These are phyloP conservation scores for Epithemia pelagica DNA, from an alignment of 108 stramenopile species.

Conservation along the genomic window DNA sequence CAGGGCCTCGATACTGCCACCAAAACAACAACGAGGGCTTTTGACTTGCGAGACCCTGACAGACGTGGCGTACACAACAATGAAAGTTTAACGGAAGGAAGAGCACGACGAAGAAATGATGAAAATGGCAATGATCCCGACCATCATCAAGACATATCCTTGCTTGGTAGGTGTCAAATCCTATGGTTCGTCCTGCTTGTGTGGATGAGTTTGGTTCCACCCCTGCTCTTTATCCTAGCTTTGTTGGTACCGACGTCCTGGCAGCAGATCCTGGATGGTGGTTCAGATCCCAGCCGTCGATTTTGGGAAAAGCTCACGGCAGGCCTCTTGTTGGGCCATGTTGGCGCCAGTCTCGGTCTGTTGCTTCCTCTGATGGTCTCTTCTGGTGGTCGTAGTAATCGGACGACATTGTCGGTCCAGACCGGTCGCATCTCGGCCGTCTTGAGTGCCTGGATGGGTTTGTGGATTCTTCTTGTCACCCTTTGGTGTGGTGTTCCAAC, in stretches of 20 bases:
- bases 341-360: neutral
- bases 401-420: too few species aligned
- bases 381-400: too few species aligned
- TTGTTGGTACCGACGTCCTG: neutral
- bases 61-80: too few species aligned
- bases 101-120: too few species aligned
- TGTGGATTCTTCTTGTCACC: neutral
- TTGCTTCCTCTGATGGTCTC: neutral
- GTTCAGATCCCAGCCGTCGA: too few species aligned
- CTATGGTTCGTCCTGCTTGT: neutral
- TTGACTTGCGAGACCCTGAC: too few species aligned
- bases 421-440: neutral
- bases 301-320: neutral
- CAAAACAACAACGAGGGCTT: too few species aligned
- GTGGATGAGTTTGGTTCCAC: neutral
- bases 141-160: too few species aligned
- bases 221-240: neutral
- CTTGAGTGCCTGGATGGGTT: neutral
- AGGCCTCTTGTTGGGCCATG: neutral
- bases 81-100: too few species aligned
- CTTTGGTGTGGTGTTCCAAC: neutral
- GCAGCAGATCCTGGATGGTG: too few species aligned
- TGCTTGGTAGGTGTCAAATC: neutral
- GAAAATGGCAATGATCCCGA: too few species aligned
- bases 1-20: too few species aligned